Conservation (phyloP, 75 land plant species). For the Pseudotsuga menziesii region DNA sequence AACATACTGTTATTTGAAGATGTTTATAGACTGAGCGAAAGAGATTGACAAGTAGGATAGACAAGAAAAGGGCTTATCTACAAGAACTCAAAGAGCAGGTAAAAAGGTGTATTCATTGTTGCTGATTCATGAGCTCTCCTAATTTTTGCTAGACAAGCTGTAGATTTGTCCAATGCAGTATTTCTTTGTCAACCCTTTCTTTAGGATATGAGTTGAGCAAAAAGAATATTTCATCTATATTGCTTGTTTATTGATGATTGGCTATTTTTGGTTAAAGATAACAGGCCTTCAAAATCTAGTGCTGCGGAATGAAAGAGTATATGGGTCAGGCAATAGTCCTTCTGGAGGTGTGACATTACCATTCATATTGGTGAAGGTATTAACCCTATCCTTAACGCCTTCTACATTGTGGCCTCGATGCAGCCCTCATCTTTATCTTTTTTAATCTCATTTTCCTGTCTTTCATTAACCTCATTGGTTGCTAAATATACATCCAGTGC, state of each 20-base stretch:
- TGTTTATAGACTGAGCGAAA: slow-evolving; percentile 21
- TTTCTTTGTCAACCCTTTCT: neutral
- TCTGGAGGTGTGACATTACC: slow-evolving; percentile 56
- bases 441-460: neutral
- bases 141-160: neutral
- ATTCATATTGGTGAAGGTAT: slow-evolving; percentile 58
- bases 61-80: slow-evolving; percentile 23
- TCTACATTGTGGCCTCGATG: neutral
- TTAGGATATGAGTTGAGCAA: no score
- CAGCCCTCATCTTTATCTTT: neutral
- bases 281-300: slow-evolving; percentile 51
- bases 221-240: neutral
- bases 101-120: neutral
- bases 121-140: neutral
- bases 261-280: slow-evolving; percentile 27
- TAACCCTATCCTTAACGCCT: neutral
- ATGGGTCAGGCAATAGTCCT: slow-evolving; percentile 26
- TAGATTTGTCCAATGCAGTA: neutral
- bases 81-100: slow-evolving; percentile 35
- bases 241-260: neutral
- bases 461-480: neutral
- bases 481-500: neutral
- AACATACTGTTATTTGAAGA: neutral
- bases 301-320: slow-evolving; percentile 38
- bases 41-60: slow-evolving; percentile 18